Base-by-base conservation (phyloP, 1,284 basidiomycete species). In the Coniferiporia weirii region DNA sequence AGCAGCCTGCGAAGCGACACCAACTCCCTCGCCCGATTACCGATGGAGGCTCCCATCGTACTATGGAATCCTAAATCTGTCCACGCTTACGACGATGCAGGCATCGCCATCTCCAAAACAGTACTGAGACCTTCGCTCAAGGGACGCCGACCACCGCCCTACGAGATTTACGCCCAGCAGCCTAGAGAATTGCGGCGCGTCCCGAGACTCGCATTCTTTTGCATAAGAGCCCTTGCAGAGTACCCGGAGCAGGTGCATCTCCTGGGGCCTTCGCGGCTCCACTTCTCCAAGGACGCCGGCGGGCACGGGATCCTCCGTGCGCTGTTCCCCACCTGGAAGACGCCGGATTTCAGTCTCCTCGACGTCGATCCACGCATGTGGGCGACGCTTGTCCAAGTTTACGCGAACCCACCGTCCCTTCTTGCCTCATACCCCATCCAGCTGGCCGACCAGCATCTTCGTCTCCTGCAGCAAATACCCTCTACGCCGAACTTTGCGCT, bases 351-450 rank as follows among this genome's bases (percentile, higher is more conserved):
- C 58, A 65, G 70, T 59, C 54, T 70, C 57, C 64, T 70, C 19
- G 52, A 61, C 0, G 66, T 79, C 3, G 80, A 86, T 64, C 85
- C 87, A 0, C 73, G 77, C 10, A 70, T 87, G 10, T 89, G 87
- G 85, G 81, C 78, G 0, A 71, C 77, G 10, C 59, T 90, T 32
- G 71, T 79, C 3, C 87, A 88, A 65, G 64, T 87, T 43, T 85
- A 81, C 64, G 69, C 76, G 55, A 67, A 73, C 19, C 73, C 87
- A 6, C 86, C 87, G 0, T 50, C 67, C 0, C 51, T 59, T 4
- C 74, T 85, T 49, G 70, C 68, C 9, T 66, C 71, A 2, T 80
- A 79, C 67, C 66, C 68, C 13, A 67, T 85, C 13, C 75, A 83
- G 0, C 76, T 89, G 8, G 73, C 75, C 1, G 81, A 88, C 64